Percentiles rank a stretch among this genome's conserved stretches.
phyloP scores from a whole-genome alignment of 768 basidiomycete genomes.

The Floccularia luteovirens region DNA sequence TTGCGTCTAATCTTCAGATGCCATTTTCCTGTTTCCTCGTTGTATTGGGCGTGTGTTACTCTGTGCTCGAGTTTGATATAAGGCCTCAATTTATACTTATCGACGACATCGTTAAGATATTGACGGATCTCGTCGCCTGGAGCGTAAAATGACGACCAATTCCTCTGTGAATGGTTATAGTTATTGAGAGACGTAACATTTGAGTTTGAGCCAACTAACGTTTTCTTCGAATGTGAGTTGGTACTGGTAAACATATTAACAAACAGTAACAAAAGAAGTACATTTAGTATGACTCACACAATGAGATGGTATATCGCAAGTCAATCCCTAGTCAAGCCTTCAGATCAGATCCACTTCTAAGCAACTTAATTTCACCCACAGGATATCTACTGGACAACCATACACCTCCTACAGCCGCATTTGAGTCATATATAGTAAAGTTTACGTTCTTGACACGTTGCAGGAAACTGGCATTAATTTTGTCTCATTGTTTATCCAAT shows the following conservation, averaged over 20 bases:
- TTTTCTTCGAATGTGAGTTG: slow-evolving; percentile 53
- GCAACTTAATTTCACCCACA: slow-evolving; percentile 21
- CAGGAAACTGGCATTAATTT: slow-evolving; percentile 28
- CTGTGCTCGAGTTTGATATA: slow-evolving; percentile 52
- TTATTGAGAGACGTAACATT: background rate
- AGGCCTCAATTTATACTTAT: slow-evolving; percentile 45
- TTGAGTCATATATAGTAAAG: slow-evolving; percentile 53
- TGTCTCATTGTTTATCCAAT: background rate
- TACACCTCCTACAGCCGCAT: slow-evolving; percentile 51
- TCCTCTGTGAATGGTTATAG: slow-evolving; percentile 26
- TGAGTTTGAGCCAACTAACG: slow-evolving; percentile 21
- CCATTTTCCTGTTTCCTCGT: slow-evolving; percentile 49
- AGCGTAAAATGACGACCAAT: slow-evolving; percentile 59
- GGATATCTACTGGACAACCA: slow-evolving; percentile 55
- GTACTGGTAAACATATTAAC: slow-evolving; percentile 39
- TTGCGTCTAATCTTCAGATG: slow-evolving; percentile 35
- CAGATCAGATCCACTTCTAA: no score
- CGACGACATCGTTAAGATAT: slow-evolving; percentile 45
- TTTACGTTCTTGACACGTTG: slow-evolving; percentile 47
- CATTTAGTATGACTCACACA: slow-evolving; percentile 30
- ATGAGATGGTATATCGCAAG: slow-evolving; percentile 58
- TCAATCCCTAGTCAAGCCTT: slow-evolving; percentile 34
- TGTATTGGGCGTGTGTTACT: slow-evolving; percentile 41
- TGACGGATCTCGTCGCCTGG: slow-evolving; percentile 50
- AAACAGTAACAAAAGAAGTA: no score